These are phyloP conservation scores for Epichloe brachyelytri DNA, from an alignment of 2,329 filamentous ascomycete genomes.

Conservation along the genomic window DNA sequence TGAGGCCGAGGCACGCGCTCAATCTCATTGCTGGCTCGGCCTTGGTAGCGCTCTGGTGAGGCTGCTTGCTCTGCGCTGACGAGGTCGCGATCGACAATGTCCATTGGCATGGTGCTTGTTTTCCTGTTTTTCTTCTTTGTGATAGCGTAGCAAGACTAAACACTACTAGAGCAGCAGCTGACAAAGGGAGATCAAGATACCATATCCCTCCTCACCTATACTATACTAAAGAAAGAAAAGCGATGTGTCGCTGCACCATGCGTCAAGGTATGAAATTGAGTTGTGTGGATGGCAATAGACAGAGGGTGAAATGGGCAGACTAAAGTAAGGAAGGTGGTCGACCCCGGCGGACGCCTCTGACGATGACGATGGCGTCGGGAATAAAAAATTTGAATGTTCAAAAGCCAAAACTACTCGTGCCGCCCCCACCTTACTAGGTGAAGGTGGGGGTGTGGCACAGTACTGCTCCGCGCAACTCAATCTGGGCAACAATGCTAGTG, in stretches of 20 bases:
- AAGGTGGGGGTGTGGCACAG: no score
- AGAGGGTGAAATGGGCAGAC: neutral
- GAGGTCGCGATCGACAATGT: conserved; percentile 42
- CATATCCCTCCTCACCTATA: no score
- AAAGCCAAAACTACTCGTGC: no score
- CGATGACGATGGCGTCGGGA: neutral
- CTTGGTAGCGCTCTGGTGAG: conserved; percentile 25
- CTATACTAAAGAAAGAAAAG: neutral
- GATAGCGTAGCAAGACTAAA: neutral
- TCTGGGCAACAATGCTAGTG: no score
- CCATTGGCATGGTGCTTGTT: conserved; percentile 24
- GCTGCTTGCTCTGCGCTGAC: conserved; percentile 42
- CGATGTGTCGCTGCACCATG: no score
- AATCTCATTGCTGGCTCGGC: conserved; percentile 39
- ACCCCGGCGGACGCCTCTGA: neutral
- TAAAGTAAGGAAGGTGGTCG: neutral
- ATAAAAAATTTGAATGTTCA: neutral
- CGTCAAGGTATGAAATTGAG: no score
- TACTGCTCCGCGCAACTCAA: no score
- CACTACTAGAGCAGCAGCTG: no score
- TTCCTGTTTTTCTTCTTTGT: neutral
- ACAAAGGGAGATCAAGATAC: no score
- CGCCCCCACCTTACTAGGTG: no score
- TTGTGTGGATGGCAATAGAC: neutral
- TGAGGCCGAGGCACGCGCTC: conserved; percentile 44